Evolutionary conservation across 495 filamentous ascomycete species (phyloP), one percentile per base, ranked within the genome.

Genomic region (Chaetomium tenue): DNA sequence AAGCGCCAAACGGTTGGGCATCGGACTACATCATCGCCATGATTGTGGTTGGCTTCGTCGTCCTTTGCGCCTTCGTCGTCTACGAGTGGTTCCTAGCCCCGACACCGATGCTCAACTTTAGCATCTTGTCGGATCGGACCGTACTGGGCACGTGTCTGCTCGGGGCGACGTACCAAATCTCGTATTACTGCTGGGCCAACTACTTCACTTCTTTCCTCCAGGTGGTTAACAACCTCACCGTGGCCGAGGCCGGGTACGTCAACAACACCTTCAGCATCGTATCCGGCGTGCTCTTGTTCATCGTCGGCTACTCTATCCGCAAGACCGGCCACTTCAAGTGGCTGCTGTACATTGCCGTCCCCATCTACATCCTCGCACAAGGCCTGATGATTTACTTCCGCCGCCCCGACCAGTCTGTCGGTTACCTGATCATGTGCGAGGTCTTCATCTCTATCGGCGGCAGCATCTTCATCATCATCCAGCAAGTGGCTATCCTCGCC

Each of bases 361-460:
- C 88, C 0, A 72, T 91, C 20, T 79, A 82, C 66, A 78, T 88
- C 40, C 80, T 91, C 1, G 73, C 44, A 71, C 86, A 61, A 47
- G 89, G 88, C 12, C 79, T 92, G 39, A 86, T 91, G 83, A 89
- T 92, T 66, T 77, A 89, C 66, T 91, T 91, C 82, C 86, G 89
- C 40, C 73, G 78, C 47, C 74, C 78, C 4, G 77, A 83, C 47
- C 72, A 76, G 23, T 68, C 78, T 46, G 82, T 90, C 59, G 84
- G 83, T 37, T 88, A 83, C 72, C 71, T 90, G 13, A 75, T 91
- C 75, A 90, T 91, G 86, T 88, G 84, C 69, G 87, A 92, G 75
- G 88, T 92, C 71, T 88, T 91, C 76, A 90, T 91, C 69, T 86
- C 89, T 20, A 86, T 92, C 64, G 81, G 82, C 26, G 88, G 87